phyloP scores from a whole-genome alignment of 2,329 filamentous ascomycete species.

The Neonectria neomacrospora region DNA sequence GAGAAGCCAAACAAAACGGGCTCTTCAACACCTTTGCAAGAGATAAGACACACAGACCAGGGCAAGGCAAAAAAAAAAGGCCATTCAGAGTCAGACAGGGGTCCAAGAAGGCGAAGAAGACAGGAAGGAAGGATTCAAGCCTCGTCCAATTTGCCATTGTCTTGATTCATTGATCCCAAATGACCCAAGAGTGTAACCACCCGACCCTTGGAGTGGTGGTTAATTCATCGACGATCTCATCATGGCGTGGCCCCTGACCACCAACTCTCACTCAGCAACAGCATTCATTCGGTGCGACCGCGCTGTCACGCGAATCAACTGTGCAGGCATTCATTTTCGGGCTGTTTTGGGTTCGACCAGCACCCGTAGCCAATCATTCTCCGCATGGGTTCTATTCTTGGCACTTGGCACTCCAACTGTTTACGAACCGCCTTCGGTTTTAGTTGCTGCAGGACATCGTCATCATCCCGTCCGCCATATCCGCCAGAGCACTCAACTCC shows the following conservation, averaged over 20 bases:
- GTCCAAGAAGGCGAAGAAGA: not conserved
- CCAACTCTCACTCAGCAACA: not conserved
- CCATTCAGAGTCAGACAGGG: not conserved
- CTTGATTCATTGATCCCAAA: not conserved
- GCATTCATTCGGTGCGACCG: not conserved
- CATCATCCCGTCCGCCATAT: conserved; percentile 15
- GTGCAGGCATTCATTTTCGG: not conserved
- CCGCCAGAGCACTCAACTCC: conserved; percentile 7
- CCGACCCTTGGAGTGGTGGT: not conserved
- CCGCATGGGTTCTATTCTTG: conserved; percentile 18
- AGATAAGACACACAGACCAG: conserved; percentile 3
- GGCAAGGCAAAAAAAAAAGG: not conserved
- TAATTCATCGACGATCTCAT: conserved; percentile 9
- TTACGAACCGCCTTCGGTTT: not conserved
- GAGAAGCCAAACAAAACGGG: not conserved
- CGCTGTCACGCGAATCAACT: conserved; percentile 11
- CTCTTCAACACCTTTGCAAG: not conserved
- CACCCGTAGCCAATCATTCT: conserved; percentile 5
- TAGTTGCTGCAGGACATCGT: conserved; percentile 20
- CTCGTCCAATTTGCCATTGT: not conserved
- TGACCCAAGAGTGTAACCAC: not conserved
- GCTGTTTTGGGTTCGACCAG: not conserved
- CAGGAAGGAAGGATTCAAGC: not conserved
- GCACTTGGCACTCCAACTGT: not conserved
- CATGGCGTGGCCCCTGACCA: conserved; percentile 14